Percentiles rank a stretch among this genome's conserved stretches.
Conservation (phyloP, 331 rosid species). For the Cydonia oblonga region DNA sequence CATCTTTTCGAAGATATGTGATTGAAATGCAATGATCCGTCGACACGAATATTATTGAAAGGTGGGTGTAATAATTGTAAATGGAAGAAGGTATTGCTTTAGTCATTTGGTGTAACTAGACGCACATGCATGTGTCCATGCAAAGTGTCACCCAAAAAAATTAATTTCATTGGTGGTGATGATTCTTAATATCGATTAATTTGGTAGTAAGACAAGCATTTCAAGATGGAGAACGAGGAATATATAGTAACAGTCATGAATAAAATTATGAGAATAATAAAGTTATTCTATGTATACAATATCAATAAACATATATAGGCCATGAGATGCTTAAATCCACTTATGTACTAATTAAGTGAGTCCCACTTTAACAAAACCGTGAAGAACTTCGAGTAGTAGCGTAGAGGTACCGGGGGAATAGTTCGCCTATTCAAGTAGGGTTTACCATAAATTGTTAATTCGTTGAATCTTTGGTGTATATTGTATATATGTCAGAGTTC, state of each 20-base stretch:
- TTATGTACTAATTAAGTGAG: neutral
- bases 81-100: conserved; percentile 15
- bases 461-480: too few relatives aligned
- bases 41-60: conserved; percentile 25
- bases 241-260: neutral
- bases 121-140: conserved; percentile 61
- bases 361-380: neutral
- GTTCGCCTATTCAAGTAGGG: too few relatives aligned
- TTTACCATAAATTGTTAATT: too few relatives aligned
- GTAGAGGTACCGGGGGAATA: too few relatives aligned
- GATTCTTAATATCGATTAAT: neutral
- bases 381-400: neutral
- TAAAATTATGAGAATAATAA: too few relatives aligned
- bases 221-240: neutral
- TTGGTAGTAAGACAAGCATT: neutral
- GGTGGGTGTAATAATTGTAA: conserved; percentile 45
- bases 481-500: too few relatives aligned
- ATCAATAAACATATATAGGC: neutral
- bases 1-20: neutral
- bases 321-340: neutral
- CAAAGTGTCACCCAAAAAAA: conserved; percentile 12
- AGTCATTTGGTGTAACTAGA: conserved; percentile 47
- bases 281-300: too few relatives aligned
- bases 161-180: neutral
- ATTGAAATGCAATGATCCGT: conserved; percentile 18